Base-by-base conservation (phyloP, 768 basidiomycete genomes). In the Crepidotus variabilis region DNA sequence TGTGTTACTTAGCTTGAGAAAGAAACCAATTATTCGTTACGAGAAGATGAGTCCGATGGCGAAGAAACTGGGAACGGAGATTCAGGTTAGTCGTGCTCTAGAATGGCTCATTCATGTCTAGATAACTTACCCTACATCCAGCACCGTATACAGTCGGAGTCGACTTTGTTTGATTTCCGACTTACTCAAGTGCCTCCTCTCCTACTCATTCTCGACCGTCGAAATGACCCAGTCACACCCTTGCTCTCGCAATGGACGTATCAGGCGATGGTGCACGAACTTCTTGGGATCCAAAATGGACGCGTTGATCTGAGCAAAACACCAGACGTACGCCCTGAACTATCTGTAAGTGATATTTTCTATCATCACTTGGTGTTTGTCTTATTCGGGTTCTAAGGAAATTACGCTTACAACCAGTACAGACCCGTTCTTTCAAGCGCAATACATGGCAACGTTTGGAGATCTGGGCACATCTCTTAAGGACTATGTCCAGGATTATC, bases 251-350 rank as follows among this genome's bases (percentile, higher is more conserved):
- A 98, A 71, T 98, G 97, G 97, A 98, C 97, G 22, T 98, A 98
- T 73, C 96, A 98, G 69, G 97, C 96, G 1, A 98, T 98, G 95
- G 97, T 98, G 0, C 97, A 99, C 65, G 97, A 98, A 68, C 77
- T 97, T 13, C 73, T 98, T 6, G 89, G 91, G 1, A 97, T 99
- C 47, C 87, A 90, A 59, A 98, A 98, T 66, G 96, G 96, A 18
- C 82, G 97, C 56, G 94, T 98, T 2, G 86, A 92, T 66, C 71
- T 96, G 47, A 84, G 82, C 59, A 74, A 83, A 58, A 92, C 95
- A 34, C 93, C 93, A 13, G 94, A 92, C 61, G 88, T 94, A 46
- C 75, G 81, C 50, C 86, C 90, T 23, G 97, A 99, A 69, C 78
- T 98, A 54, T 83, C 86, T 66, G 95, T 91, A 64, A 60, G 83